Percentiles rank a stretch among this genome's conserved stretches.
phyloP scores from a whole-genome alignment of 1,284 basidiomycete genomes.

The Pseudozyma flocculosa region DNA sequence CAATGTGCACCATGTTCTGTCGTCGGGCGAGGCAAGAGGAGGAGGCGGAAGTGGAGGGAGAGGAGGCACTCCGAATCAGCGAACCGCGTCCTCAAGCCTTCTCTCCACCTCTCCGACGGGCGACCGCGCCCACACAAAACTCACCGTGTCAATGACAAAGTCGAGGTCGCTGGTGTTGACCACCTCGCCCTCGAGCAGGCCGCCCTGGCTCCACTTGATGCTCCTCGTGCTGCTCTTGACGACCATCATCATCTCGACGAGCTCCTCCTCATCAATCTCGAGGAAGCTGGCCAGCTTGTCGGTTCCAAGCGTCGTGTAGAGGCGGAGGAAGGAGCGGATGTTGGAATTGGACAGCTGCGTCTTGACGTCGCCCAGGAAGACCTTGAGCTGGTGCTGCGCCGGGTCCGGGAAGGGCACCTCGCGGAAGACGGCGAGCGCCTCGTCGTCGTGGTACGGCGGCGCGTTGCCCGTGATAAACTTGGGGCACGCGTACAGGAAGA shows the following conservation, averaged over 20 bases:
- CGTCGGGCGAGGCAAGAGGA: conserved; percentile 7
- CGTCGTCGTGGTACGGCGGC: conserved; percentile 83
- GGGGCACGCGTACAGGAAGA: conserved; percentile 90
- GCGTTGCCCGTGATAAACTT: conserved; percentile 90
- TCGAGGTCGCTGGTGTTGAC: conserved; percentile 90
- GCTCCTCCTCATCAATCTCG: conserved; percentile 81
- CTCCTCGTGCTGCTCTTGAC: conserved; percentile 75
- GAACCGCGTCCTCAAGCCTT: too few relatives aligned
- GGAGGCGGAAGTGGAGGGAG: not conserved
- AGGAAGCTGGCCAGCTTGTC: conserved; percentile 88
- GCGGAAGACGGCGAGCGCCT: conserved; percentile 66
- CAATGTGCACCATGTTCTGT: conserved; percentile 91
- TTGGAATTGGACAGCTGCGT: conserved; percentile 78
- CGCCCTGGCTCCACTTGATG: conserved; percentile 68
- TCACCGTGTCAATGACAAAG: conserved; percentile 87
- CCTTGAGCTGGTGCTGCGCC: conserved; percentile 75
- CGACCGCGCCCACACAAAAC: conserved; percentile 40
- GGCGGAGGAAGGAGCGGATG: conserved; percentile 84
- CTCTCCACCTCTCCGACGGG: too few relatives aligned
- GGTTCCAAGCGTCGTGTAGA: conserved; percentile 91
- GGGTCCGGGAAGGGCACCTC: conserved; percentile 67
- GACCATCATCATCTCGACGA: conserved; percentile 94
- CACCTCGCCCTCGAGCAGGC: conserved; percentile 77
- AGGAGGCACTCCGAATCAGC: too few relatives aligned
- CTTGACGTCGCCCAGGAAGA: conserved; percentile 78